A percentile compares a stretch with the other conserved stretches of the same genome.
These are phyloP conservation scores for Stephania japonica DNA, from an alignment of 164 flowering plant species.

Conservation along the genomic window DNA sequence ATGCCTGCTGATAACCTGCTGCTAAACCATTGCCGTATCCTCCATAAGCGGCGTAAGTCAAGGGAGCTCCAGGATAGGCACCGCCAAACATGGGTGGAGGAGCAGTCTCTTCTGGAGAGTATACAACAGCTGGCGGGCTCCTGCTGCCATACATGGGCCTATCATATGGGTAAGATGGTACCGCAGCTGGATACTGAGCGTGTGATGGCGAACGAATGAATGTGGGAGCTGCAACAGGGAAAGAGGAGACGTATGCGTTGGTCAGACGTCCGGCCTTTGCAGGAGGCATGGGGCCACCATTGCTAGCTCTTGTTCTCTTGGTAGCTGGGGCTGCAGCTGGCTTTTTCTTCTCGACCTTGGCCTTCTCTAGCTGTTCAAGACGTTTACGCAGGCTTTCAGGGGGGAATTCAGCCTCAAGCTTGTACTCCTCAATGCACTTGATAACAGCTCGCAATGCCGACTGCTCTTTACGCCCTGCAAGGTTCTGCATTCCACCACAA, in stretches of 20 bases:
- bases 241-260: conserved; percentile 91
- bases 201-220: conserved; percentile 63
- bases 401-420: conserved; percentile 80
- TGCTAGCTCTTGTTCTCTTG: conserved; percentile 84
- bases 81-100: conserved; percentile 26
- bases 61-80: conserved; percentile 30
- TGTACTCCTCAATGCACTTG: conserved; percentile 94
- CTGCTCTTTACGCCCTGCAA: conserved; percentile 86
- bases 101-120: conserved; percentile 52
- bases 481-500: conserved; percentile 32
- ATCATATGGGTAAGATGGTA: conserved; percentile 46
- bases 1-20: conserved; percentile 31
- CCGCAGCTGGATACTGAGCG: conserved; percentile 45
- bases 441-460: conserved; percentile 85
- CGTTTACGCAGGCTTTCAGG: conserved; percentile 86
- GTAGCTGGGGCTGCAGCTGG: conserved; percentile 74
- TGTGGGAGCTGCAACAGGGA: conserved; percentile 58
- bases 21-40: conserved; percentile 33
- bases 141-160: conserved; percentile 56
- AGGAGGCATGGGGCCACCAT: conserved; percentile 95
- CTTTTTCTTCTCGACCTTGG: conserved; percentile 71
- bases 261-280: conserved; percentile 94
- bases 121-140: conserved; percentile 54
- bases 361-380: conserved; percentile 85
- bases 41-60: conserved; percentile 33